Evolutionary conservation across 2,329 filamentous ascomycete genomes (phyloP), one percentile per base, ranked within the genome.

Genomic region (Colletotrichum noveboracense): DNA sequence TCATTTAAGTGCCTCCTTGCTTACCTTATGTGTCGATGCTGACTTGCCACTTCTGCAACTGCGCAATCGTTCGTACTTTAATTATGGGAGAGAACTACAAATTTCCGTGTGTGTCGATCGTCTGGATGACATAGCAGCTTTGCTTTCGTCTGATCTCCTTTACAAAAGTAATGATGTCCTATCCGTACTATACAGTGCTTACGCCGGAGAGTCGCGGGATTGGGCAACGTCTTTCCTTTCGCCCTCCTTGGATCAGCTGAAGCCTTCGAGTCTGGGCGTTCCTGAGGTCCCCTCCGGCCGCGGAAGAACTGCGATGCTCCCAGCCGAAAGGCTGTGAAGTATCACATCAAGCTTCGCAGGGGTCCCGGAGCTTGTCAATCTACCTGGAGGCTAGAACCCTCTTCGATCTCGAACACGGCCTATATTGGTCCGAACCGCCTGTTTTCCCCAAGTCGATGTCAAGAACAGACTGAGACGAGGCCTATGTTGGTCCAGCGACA

Each of bases 21-120:
- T 26, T 7, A 28, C 24, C 32, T 9, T 60, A 30, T 13, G 52
- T 68, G 34, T 38, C 32, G 38, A 69, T 60, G 52, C 24, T 12
- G 24, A 26, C n/a, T 48, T 66, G 36, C 13, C 18, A 36, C 64
- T 34, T 18, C 12, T n/a, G 38, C 38, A 48, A 10, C 43, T 21
- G 43, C 10, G 18, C 43, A 48, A 48, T 48, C 43, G 43, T 12
- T n/a, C 24, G n/a, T 32, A 32, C 13, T 61, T 9, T 26, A 36
- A n/a, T 24, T 64, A 13, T 24, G 24, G 24, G 28, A 12, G 7
- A 43, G 7, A 43, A 28, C 62, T 18, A 16, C 64, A 21, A 72
- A 68, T 72, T 24, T 72, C 55, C 70, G 70, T 36, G 36, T 26
- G 36, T 73, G 70, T 55, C 56, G 65, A 69, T 62, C 30, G 36